Percentiles rank a stretch among this genome's conserved stretches.
Conservation (phyloP, 768 basidiomycete genomes). For the Cystobasidium ongulense region DNA sequence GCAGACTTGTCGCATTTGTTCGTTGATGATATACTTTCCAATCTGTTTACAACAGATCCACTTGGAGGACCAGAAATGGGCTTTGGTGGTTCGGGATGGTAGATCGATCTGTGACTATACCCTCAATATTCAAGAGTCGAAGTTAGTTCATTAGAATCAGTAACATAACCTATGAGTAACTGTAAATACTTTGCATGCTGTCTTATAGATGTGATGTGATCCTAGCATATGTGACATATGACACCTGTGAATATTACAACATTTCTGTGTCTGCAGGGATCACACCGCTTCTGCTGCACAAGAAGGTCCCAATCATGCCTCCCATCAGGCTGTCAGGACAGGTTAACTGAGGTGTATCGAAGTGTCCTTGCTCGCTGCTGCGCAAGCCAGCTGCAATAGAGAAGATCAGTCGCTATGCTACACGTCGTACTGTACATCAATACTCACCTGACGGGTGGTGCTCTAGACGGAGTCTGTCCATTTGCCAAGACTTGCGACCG, state of each 20-base stretch:
- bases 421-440: neutral
- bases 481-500: neutral
- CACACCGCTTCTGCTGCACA: too few relatives aligned
- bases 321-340: neutral
- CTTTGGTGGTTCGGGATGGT: neutral
- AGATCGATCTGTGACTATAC: neutral
- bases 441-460: constrained; percentile 13
- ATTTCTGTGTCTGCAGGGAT: too few relatives aligned
- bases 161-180: neutral
- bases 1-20: constrained; percentile 25
- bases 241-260: neutral
- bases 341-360: neutral
- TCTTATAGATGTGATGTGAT: neutral
- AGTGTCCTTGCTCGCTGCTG: constrained; percentile 21
- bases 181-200: neutral
- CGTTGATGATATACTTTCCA: constrained; percentile 21
- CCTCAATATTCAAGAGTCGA: too few relatives aligned
- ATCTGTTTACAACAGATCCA: constrained; percentile 6
- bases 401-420: neutral
- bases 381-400: constrained; percentile 12
- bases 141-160: neutral
- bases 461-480: neutral
- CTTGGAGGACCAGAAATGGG: neutral
- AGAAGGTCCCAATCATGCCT: too few relatives aligned
- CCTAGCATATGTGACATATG: neutral